phyloP scores from a whole-genome alignment of 2,329 filamentous ascomycete species.

The Hypoxylon sp. region DNA sequence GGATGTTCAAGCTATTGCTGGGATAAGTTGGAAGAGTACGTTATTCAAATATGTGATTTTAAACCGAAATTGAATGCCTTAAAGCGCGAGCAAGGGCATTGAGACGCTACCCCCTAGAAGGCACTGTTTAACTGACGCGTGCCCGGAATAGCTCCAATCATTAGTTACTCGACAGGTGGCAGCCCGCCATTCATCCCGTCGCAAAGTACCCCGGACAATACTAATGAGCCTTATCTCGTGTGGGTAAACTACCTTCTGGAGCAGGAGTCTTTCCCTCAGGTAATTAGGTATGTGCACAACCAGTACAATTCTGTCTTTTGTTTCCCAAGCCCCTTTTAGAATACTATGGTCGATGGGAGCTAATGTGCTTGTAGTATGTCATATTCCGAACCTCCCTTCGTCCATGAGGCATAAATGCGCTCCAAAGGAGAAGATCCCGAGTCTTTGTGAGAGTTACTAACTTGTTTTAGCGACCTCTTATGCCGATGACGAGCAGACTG shows the following conservation, averaged over 20 bases:
- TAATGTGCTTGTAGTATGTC: constrained; percentile 38
- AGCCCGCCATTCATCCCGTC: constrained; percentile 54
- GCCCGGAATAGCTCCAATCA: constrained; percentile 46
- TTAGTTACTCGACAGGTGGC: constrained; percentile 55
- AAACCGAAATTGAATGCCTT: not conserved
- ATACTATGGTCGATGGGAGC: not conserved
- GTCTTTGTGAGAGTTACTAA: constrained; percentile 16
- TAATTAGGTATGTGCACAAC: constrained; percentile 58
- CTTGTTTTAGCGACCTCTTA: constrained; percentile 64
- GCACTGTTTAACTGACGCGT: constrained; percentile 14
- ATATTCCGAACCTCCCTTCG: not conserved
- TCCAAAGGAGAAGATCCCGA: not conserved
- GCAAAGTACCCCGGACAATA: constrained; percentile 46
- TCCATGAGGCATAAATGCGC: not conserved
- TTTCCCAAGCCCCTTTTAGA: not conserved
- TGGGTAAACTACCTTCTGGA: constrained; percentile 67
- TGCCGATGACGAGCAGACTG: constrained; percentile 70
- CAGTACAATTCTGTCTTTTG: not conserved
- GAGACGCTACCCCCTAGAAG: not conserved
- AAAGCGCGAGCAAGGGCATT: not conserved
- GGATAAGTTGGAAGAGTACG: constrained; percentile 51
- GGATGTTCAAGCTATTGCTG: constrained; percentile 53
- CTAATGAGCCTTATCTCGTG: constrained; percentile 71
- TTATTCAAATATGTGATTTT: not conserved
- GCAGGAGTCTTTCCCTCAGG: constrained; percentile 65